Percentiles rank a stretch among this genome's conserved stretches.
Conservation (phyloP, 164 flowering plant species). For the Nymphaea thermarum region DNA sequence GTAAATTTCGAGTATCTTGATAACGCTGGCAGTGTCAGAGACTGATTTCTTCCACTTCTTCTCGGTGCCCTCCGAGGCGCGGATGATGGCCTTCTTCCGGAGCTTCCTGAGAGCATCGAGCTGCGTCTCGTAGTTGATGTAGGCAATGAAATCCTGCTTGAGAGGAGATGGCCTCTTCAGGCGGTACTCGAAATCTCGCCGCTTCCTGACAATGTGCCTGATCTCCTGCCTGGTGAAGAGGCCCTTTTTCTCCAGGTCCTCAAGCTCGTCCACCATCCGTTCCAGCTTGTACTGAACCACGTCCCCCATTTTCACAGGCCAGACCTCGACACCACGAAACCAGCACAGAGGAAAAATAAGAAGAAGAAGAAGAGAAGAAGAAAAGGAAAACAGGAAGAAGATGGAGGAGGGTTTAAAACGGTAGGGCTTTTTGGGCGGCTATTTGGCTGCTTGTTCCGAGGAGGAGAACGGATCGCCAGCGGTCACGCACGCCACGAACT, state of each 20-base stretch:
- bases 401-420: neutral
- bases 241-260: conserved; percentile 62
- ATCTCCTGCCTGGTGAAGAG: conserved; percentile 52
- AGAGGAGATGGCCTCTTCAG: conserved; percentile 72
- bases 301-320: conserved; percentile 60
- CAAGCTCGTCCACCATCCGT: conserved; percentile 72
- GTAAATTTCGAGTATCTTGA: conserved; percentile 52
- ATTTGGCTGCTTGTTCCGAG: neutral
- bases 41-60: conserved; percentile 36
- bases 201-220: conserved; percentile 56
- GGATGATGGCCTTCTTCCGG: conserved; percentile 33
- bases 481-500: neutral
- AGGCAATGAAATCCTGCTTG: conserved; percentile 66
- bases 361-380: neutral
- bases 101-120: conserved; percentile 57
- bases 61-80: conserved; percentile 13
- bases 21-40: conserved; percentile 51
- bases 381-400: neutral
- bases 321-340: neutral
- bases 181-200: conserved; percentile 79
- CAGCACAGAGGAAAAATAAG: neutral
- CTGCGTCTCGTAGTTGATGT: conserved; percentile 71
- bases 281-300: conserved; percentile 74
- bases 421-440: neutral
- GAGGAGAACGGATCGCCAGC: neutral